A percentile compares a stretch with the other conserved stretches of the same genome.
Conservation (phyloP, 805 yeast genomes). For the Myxozyma neglecta region DNA sequence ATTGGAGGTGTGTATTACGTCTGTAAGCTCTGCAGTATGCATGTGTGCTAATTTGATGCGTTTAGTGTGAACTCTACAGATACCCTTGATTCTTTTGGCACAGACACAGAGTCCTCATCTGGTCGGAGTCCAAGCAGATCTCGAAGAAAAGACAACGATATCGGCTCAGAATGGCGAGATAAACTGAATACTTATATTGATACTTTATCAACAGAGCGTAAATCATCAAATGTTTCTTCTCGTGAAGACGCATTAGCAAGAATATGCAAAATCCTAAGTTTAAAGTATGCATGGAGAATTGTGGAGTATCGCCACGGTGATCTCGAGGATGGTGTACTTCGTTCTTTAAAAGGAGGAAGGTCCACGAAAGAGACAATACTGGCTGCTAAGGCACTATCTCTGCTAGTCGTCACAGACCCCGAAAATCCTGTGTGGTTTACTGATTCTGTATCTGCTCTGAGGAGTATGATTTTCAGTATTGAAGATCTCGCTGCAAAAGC, state of each 20-base stretch:
- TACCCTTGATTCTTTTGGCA: constrained; percentile 22
- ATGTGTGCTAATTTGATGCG: background rate
- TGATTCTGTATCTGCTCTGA: constrained; percentile 3
- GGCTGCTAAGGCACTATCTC: constrained; percentile 19
- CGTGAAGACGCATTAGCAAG: constrained; percentile 27
- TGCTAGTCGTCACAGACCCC: constrained; percentile 28
- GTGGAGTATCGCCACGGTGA: constrained; percentile 23
- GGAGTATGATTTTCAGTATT: constrained; percentile 1
- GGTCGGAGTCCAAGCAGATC: constrained; percentile 14
- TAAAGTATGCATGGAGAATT: constrained; percentile 26
- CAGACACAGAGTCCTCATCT: constrained; percentile 10
- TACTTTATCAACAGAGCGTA: constrained; percentile 23
- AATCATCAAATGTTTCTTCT: constrained; percentile 8
- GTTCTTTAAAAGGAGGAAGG: constrained; percentile 15
- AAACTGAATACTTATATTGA: constrained; percentile 20
- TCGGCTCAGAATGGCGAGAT: constrained; percentile 27
- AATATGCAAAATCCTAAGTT: constrained; percentile 19
- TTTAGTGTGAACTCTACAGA: constrained; percentile 19
- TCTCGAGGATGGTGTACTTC: constrained; percentile 18
- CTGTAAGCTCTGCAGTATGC: background rate
- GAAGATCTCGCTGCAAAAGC: constrained; percentile 14
- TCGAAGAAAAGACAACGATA: constrained; percentile 19
- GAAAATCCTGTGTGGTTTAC: constrained; percentile 15
- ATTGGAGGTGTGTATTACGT: constrained; percentile 23
- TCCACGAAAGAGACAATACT: constrained; percentile 17